Conservation (phyloP, 495 filamentous ascomycete genomes). For the Penicillium coffeae region DNA sequence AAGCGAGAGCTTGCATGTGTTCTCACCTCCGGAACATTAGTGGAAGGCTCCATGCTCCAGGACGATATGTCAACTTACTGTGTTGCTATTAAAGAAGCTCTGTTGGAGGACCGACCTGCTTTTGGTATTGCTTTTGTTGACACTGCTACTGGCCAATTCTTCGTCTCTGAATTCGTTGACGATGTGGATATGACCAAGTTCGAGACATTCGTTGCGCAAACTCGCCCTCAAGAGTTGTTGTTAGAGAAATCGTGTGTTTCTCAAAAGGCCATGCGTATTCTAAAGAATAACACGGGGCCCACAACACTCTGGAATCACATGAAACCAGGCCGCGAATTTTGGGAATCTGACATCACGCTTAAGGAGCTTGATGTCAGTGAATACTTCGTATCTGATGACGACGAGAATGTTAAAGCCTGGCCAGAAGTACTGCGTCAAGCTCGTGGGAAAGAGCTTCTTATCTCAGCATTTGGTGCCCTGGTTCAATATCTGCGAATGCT, state of each 20-base stretch:
- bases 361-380: constrained; percentile 77
- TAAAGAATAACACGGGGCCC: constrained; percentile 92
- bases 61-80: constrained; percentile 98
- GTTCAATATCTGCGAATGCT: constrained; percentile 81
- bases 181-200: constrained; percentile 95
- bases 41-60: constrained; percentile 94
- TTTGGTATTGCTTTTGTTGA: constrained; percentile 96
- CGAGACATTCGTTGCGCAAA: constrained; percentile 96
- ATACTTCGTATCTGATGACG: constrained; percentile 69
- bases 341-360: constrained; percentile 75
- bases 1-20: constrained; percentile 85
- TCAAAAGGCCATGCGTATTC: constrained; percentile 79
- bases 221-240: constrained; percentile 80
- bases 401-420: constrained; percentile 68
- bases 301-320: constrained; percentile 95
- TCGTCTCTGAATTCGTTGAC: constrained; percentile 84
- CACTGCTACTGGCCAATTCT: constrained; percentile 93
- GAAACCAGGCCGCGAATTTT: constrained; percentile 87
- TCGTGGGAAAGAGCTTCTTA: constrained; percentile 74
- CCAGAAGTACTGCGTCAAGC: constrained; percentile 69
- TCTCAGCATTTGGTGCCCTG: constrained; percentile 91
- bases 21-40: constrained; percentile 85
- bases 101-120: constrained; percentile 68
- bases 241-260: constrained; percentile 87
- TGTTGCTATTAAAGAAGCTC: constrained; percentile 88